Conservation (phyloP, 2,329 filamentous ascomycete species). For the Calonectria pauciramosa region DNA sequence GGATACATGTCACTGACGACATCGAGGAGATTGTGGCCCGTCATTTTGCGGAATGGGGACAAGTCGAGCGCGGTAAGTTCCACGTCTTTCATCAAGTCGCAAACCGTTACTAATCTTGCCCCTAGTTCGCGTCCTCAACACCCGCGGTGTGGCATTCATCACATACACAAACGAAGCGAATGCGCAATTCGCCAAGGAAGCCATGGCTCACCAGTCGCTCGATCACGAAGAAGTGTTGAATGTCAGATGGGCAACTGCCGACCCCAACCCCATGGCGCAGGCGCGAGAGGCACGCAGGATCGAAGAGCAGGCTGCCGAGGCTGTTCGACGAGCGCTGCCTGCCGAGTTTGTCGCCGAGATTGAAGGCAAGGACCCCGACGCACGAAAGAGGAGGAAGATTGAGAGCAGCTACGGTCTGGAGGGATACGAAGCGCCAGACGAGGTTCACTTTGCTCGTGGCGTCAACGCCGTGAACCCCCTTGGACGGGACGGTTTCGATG, state of each 20-base stretch:
- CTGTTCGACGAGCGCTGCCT: constrained; percentile 87
- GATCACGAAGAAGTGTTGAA: constrained; percentile 95
- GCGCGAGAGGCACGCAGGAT: constrained; percentile 90
- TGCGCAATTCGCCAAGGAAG: constrained; percentile 91
- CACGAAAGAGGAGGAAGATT: constrained; percentile 88
- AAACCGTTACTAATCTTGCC: constrained; percentile 24
- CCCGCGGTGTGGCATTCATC: constrained; percentile 91
- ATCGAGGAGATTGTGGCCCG: constrained; percentile 96
- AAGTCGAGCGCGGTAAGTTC: constrained; percentile 79
- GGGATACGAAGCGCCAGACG: constrained; percentile 94
- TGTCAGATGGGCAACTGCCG: constrained; percentile 95
- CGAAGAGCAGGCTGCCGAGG: constrained; percentile 97
- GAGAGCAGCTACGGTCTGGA: constrained; percentile 90
- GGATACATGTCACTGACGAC: constrained; percentile 96
- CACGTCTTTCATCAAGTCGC: background rate
- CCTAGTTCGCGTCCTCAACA: constrained; percentile 83
- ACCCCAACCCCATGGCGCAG: constrained; percentile 95
- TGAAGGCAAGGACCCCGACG: constrained; percentile 89
- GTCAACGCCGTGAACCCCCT: constrained; percentile 74
- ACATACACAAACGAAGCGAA: constrained; percentile 94
- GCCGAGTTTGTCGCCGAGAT: constrained; percentile 94
- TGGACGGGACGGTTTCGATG: constrained; percentile 71
- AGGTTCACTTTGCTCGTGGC: constrained; percentile 90
- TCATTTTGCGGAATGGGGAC: constrained; percentile 97
- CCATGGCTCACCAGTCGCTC: constrained; percentile 94